A percentile compares a stretch with the other conserved stretches of the same genome.
These are phyloP conservation scores for Murraya koenigii DNA, from an alignment of 345 rosid genomes.

Conservation along the genomic window DNA sequence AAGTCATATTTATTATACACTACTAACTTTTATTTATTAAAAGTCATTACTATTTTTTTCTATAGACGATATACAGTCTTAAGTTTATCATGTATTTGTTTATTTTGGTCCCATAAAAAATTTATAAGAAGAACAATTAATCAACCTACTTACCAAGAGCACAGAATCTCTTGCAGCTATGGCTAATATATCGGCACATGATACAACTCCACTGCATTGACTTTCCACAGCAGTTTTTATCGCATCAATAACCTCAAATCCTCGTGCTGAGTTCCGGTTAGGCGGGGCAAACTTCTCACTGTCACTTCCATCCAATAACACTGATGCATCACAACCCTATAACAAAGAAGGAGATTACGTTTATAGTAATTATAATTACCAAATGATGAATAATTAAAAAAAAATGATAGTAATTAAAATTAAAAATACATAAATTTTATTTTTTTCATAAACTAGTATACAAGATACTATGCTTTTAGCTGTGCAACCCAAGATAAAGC, in stretches of 20 bases:
- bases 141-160: slow-evolving; percentile 43
- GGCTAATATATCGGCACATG: slow-evolving; percentile 71
- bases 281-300: slow-evolving; percentile 18
- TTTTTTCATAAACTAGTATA: no score
- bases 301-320: slow-evolving; percentile 27
- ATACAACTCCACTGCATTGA: slow-evolving; percentile 64
- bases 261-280: slow-evolving; percentile 30
- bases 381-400: neutral
- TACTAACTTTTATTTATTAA: no score
- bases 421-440: no score
- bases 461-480: no score
- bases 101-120: neutral
- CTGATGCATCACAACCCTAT: slow-evolving; percentile 34
- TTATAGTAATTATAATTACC: neutral
- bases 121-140: slow-evolving; percentile 7
- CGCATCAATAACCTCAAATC: slow-evolving; percentile 29
- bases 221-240: slow-evolving; percentile 66
- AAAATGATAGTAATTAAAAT: no score
- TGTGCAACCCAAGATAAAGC: no score
- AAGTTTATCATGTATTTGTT: no score
- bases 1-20: no score
- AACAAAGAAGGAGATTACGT: neutral
- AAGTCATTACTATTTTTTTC: no score
- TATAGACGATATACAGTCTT: no score
- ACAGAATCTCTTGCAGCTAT: slow-evolving; percentile 77